Conservation (phyloP, 768 basidiomycete species). For the Naganishia vaughanmartiniae region DNA sequence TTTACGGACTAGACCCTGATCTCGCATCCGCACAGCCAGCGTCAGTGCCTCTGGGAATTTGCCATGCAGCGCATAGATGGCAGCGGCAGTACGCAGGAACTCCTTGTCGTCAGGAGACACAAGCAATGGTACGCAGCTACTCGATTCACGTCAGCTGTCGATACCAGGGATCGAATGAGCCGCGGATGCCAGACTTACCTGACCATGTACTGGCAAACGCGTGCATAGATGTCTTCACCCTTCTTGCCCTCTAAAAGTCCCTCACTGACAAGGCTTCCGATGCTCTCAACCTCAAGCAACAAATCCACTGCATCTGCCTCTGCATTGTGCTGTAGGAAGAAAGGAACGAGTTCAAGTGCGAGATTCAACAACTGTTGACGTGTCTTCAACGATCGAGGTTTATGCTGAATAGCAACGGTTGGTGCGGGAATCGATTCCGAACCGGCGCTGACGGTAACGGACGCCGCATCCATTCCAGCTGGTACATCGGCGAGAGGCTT, state of each 20-base stretch:
- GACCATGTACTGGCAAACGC: constrained; percentile 96
- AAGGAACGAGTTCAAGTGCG: constrained; percentile 78
- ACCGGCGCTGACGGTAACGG: constrained; percentile 13
- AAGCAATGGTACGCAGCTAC: constrained; percentile 77
- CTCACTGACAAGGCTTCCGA: constrained; percentile 65
- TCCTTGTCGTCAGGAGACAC: constrained; percentile 87
- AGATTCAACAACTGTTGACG: constrained; percentile 70
- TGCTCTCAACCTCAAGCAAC: constrained; percentile 86
- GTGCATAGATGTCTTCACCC: constrained; percentile 70
- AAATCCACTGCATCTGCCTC: constrained; percentile 98
- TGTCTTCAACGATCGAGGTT: constrained; percentile 34
- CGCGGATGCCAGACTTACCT: constrained; percentile 59
- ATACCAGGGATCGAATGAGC: neutral
- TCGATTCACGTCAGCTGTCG: constrained; percentile 7
- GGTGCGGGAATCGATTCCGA: constrained; percentile 10
- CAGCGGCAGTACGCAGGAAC: constrained; percentile 83
- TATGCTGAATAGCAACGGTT: constrained; percentile 10
- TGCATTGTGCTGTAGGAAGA: constrained; percentile 88
- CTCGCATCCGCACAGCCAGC: constrained; percentile 78
- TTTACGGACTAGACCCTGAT: constrained; percentile 71
- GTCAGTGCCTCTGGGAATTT: constrained; percentile 88
- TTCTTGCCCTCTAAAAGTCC: constrained; percentile 63
- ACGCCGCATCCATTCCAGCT: neutral
- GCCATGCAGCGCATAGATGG: constrained; percentile 78
- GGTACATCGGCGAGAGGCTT: constrained; percentile 13